Percentiles rank a stretch among this genome's conserved stretches.
These are phyloP conservation scores for Coemansia sp. DNA, from an alignment of 192 early-diverging fungal genomes.

Conservation along the genomic window DNA sequence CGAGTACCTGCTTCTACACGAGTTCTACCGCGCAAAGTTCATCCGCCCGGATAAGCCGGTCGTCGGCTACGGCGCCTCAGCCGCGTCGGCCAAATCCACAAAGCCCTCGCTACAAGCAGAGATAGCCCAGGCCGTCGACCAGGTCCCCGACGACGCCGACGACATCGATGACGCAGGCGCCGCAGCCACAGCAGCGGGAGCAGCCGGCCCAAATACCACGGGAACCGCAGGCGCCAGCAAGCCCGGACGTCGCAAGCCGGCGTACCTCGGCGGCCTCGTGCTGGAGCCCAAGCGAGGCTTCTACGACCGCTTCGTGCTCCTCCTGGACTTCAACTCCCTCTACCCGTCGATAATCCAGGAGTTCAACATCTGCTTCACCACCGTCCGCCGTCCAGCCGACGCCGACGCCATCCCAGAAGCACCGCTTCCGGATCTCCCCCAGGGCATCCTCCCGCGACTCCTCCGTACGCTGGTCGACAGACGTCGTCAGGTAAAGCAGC, in stretches of 20 bases:
- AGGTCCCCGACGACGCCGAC: slow-evolving; percentile 15
- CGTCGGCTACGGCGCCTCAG: not conserved
- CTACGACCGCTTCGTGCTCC: slow-evolving; percentile 91
- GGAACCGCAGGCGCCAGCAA: slow-evolving; percentile 17
- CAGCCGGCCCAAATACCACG: no score
- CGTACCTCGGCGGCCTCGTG: slow-evolving; percentile 92
- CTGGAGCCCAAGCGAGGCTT: slow-evolving; percentile 97
- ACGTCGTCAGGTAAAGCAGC: slow-evolving; percentile 80
- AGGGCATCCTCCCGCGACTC: slow-evolving; percentile 84
- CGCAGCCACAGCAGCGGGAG: slow-evolving; percentile 14
- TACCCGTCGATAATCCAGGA: slow-evolving; percentile 99
- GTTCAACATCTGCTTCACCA: slow-evolving; percentile 99
- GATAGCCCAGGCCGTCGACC: slow-evolving; percentile 32
- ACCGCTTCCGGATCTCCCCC: slow-evolving; percentile 61
- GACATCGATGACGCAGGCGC: slow-evolving; percentile 17
- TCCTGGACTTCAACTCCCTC: slow-evolving; percentile 98
- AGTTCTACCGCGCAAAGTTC: slow-evolving; percentile 89
- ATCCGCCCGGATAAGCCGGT: slow-evolving; percentile 84
- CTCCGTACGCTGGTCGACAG: slow-evolving; percentile 87
- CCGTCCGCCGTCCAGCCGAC: slow-evolving; percentile 60
- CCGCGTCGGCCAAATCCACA: not conserved
- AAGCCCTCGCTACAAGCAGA: slow-evolving; percentile 16
- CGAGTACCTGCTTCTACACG: slow-evolving; percentile 92
- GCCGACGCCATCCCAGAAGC: slow-evolving; percentile 69
- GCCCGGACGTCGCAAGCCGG: slow-evolving; percentile 73